Percentiles rank a stretch among this genome's conserved stretches.
phyloP scores from a whole-genome alignment of 176 grass and related monocot species.

The Panicum miliaceum region DNA sequence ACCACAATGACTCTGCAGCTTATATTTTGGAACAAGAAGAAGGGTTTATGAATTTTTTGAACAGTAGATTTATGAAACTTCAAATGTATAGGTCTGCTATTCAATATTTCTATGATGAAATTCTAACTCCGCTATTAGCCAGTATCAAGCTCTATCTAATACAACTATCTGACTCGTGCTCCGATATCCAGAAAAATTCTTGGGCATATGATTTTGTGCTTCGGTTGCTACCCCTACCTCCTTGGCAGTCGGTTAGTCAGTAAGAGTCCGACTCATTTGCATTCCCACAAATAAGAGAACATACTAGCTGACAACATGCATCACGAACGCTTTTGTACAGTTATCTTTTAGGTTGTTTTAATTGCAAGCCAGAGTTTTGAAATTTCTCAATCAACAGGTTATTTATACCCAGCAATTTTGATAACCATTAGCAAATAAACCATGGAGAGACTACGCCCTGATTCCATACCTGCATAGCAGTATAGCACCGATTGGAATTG shows the following conservation, averaged over 20 bases:
- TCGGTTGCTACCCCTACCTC: not conserved
- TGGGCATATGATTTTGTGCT: not conserved
- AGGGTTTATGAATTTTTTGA: no score
- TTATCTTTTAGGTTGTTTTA: not conserved
- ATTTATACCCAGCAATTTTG: not conserved
- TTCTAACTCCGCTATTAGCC: not conserved
- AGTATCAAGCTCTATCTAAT: not conserved
- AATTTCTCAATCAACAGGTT: not conserved
- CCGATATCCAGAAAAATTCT: not conserved
- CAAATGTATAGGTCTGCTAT: not conserved
- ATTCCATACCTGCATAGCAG: constrained; percentile 1
- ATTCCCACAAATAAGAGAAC: not conserved
- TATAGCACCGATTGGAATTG: not conserved
- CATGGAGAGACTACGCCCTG: not conserved
- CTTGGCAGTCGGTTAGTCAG: not conserved
- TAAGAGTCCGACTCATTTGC: not conserved
- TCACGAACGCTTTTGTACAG: not conserved
- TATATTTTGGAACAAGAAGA: not conserved
- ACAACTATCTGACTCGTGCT: not conserved
- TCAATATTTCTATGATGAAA: not conserved
- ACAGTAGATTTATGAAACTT: not conserved
- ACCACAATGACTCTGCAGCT: not conserved
- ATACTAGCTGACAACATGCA: not conserved
- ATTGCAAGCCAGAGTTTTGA: not conserved
- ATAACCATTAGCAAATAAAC: not conserved